Evolutionary conservation across 2,329 filamentous ascomycete species (phyloP), one percentile per base, ranked within the genome.

Genomic region (Fusarium chaquense): DNA sequence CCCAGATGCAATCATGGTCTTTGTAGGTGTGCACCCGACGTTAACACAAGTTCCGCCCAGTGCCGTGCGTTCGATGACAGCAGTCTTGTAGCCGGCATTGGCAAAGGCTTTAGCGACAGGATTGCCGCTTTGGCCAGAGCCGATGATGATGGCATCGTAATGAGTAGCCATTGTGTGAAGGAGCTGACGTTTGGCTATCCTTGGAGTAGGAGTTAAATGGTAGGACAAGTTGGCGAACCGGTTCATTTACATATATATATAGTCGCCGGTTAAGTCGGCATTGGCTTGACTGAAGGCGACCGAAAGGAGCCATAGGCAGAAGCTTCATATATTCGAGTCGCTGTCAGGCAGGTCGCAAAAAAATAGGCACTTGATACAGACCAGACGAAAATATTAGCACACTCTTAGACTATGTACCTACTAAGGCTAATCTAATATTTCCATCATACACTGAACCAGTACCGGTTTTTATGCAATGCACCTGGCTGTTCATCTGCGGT

Each of bases 11-110:
- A 88, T 83, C 81, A 88, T 83, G 11, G 86, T 87, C 73, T 87
- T 88, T 22, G 86, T 87, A 0, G 85, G 85, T 13, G 85, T 87
- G 69, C 86, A 87, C 6, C 85, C 85, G 64, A 84, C 84, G 58
- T 87, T 87, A 56, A 87, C 77, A 66, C 85, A 87, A 58, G 82
- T 85, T 13, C 85, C 86, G n/a, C 83, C 85, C 3, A 87, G 77
- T 55, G 84, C 80, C 0, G 78, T 63, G n/a, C 80, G 76, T 69
- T 87, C 85, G 53, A 87, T 76, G 28, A 87, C 75, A 8, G 81
- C 81, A 1, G 83, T 83, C 52, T 80, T 82, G 18, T 79, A 78
- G 30, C 81, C 81, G 5, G 83, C 79, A 32, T 81, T 77, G 15
- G 82, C 81, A 36, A 87, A 82, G 5, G 83, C 81, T 51, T 78